Base-by-base conservation (phyloP, 2,329 filamentous ascomycete species). In the Clarireedia sp. region DNA sequence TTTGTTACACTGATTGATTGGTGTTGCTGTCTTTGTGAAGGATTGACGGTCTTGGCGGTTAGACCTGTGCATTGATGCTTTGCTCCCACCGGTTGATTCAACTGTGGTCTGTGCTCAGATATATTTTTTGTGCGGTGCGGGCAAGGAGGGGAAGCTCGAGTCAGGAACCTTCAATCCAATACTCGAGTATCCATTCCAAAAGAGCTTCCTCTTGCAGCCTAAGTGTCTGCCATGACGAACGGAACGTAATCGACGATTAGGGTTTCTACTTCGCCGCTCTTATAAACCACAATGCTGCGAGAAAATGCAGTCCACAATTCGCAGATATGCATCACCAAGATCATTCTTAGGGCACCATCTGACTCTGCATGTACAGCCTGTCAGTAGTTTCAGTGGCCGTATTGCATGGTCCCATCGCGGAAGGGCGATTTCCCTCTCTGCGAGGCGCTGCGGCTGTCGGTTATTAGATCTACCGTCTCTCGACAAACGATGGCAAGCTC, bases 241-340 rank as follows among this genome's bases (percentile, higher is more conserved):
- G 19, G 9, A 7, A 23, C 17, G 21, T 4, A 9, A 7, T 19
- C 9, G 40, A 19, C 9, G 8, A 19, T 14, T 8, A 9, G 5
- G 6, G 17, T n/a, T 21, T 19, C 8, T 17, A 23, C 2, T 21
- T 19, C 19, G 10, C 21, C 5, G n/a, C 17, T 43, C 40, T 41
- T 41, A n/a, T 33, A 12, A 33, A 14, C 29, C 9, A 33, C 29
- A 33, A 33, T 33, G 29, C 29, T 33, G 29, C 10, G 29, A 12
- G 10, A 43, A 19, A 24, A 54, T 52, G 54, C 45, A 36, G 41
- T 51, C n/a, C 19, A 38, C 49, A 45, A 51, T 52, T 33, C 41
- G 44, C 52, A 55, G 46, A 50, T 44, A 23, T 41, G 46, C 52
- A 36, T 38, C 45, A 45, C 9, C 21, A 14, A 16, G 21, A 46